Conservation (phyloP, 306 rosid species). For the Fragaria nilgerrensis region DNA sequence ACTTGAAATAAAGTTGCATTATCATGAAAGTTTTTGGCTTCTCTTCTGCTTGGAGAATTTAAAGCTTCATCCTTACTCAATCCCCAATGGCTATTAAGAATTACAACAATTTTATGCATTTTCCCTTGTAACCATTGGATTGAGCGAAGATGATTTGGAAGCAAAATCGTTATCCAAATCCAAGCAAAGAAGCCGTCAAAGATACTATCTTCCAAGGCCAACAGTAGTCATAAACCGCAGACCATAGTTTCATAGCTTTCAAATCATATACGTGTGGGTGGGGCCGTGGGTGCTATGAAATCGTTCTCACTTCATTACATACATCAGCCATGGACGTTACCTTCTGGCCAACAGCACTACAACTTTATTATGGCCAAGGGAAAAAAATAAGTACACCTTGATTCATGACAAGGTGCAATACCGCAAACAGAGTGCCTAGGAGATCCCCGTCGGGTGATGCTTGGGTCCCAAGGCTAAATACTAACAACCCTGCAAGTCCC, state of each 20-base stretch:
- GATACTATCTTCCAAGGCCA: neutral
- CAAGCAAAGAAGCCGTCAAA: too few species aligned
- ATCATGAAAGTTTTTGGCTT: too few species aligned
- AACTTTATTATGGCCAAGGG: conserved; percentile 4
- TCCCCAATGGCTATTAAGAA: too few species aligned
- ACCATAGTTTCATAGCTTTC: neutral
- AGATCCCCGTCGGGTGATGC: neutral
- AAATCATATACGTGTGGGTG: neutral
- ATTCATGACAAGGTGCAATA: neutral
- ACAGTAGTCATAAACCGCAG: too few species aligned
- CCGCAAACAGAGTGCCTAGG: neutral
- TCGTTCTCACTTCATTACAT: neutral
- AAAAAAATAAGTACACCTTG: neutral
- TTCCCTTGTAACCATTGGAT: too few species aligned
- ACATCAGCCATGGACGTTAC: neutral
- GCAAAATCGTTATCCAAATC: too few species aligned
- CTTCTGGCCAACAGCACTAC: neutral
- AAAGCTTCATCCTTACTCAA: too few species aligned
- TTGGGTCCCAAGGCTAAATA: neutral
- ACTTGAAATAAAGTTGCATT: too few species aligned
- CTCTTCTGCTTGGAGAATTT: too few species aligned
- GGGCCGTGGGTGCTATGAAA: neutral
- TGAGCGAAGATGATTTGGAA: too few species aligned
- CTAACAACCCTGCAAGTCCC: conserved; percentile 50
- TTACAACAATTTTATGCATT: too few species aligned